These are phyloP conservation scores for Penicillium dipodomyicola DNA, from an alignment of 495 filamentous ascomycete genomes.

Conservation along the genomic window DNA sequence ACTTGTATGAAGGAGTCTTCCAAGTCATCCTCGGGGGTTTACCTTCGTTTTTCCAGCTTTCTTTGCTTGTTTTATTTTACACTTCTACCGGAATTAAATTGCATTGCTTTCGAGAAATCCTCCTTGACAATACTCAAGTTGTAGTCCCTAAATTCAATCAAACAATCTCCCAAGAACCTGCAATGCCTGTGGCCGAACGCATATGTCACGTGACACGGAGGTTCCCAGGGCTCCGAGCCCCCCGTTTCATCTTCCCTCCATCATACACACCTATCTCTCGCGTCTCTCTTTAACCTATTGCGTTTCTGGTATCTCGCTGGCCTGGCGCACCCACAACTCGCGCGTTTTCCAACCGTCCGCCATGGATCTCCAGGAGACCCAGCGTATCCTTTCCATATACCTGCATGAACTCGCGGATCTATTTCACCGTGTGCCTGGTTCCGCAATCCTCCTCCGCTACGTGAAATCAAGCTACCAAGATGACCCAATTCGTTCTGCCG, in stretches of 20 bases:
- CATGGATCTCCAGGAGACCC: slow-evolving; percentile 83
- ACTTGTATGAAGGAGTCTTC: slow-evolving; percentile 23
- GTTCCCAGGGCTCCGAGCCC: background rate
- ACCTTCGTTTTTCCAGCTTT: slow-evolving; percentile 33
- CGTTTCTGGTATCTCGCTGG: background rate
- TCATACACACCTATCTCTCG: background rate
- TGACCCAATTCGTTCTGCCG: slow-evolving; percentile 87
- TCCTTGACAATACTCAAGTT: background rate
- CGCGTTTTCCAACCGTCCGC: background rate
- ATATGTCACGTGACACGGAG: slow-evolving; percentile 9
- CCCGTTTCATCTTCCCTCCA: slow-evolving; percentile 6
- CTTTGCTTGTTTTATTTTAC: slow-evolving; percentile 27
- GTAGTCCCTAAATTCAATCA: background rate
- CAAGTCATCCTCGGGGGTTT: slow-evolving; percentile 18
- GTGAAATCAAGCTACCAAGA: slow-evolving; percentile 96
- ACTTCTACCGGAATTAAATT: slow-evolving; percentile 32
- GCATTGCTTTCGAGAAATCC: slow-evolving; percentile 26
- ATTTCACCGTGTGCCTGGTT: slow-evolving; percentile 90
- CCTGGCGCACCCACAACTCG: background rate
- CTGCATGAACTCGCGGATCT: slow-evolving; percentile 62
- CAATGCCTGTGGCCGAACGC: too few species aligned
- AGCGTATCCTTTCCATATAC: slow-evolving; percentile 64
- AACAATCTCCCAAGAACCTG: background rate
- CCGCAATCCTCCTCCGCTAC: slow-evolving; percentile 90
- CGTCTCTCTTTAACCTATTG: background rate